These are phyloP conservation scores for Paspalum notatum DNA, from an alignment of 176 grass and related monocot genomes.

Conservation along the genomic window DNA sequence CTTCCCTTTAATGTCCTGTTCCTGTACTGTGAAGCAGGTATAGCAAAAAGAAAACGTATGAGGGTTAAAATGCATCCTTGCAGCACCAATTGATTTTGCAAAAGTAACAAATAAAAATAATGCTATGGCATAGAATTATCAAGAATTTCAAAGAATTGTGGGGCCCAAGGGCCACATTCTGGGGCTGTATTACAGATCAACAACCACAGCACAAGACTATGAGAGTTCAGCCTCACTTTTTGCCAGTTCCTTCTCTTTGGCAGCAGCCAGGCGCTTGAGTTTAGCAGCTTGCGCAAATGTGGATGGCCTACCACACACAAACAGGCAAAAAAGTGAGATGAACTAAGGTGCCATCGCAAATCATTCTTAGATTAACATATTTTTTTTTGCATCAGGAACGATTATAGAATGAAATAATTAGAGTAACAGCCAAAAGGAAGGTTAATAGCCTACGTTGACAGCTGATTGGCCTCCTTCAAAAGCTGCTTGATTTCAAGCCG, in stretches of 20 bases:
- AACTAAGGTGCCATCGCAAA: background rate
- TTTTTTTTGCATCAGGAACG: background rate
- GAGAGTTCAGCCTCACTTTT: conserved; percentile 53
- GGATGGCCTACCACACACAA: conserved; percentile 65
- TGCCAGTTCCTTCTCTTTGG: conserved; percentile 83
- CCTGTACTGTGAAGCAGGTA: conserved; percentile 66
- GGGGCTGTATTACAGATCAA: background rate
- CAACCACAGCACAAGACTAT: background rate
- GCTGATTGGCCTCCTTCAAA: conserved; percentile 64
- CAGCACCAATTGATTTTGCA: background rate
- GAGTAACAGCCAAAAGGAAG: background rate
- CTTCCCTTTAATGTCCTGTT: conserved; percentile 69
- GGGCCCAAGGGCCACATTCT: background rate
- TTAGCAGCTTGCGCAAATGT: conserved; percentile 97
- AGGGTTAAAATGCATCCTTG: background rate
- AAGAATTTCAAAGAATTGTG: background rate
- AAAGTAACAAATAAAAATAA: background rate
- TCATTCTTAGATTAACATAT: background rate
- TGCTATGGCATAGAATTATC: background rate
- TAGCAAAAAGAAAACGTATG: background rate
- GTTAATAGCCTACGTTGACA: conserved; percentile 66
- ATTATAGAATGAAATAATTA: background rate
- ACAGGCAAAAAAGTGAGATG: background rate
- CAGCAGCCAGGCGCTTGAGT: conserved; percentile 71
- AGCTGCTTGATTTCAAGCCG: conserved; percentile 76